Conservation (phyloP, 2,329 filamentous ascomycete genomes). For the Pseudogymnoascus pannorum region DNA sequence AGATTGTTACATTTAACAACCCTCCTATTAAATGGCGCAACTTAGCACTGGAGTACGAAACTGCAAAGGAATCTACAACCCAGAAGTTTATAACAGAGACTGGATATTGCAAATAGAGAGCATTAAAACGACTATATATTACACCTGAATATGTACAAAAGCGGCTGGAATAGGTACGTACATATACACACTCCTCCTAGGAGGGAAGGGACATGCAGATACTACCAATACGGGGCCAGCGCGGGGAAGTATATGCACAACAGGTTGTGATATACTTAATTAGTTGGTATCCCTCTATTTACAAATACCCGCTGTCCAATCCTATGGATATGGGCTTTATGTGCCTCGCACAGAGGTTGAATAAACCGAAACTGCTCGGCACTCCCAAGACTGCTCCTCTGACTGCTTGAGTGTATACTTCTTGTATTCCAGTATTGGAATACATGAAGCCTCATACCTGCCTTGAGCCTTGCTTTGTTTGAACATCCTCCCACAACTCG, state of each 20-base stretch:
- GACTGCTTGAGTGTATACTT: background rate
- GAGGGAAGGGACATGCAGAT: too few species aligned
- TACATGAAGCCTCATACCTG: background rate
- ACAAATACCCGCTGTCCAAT: background rate
- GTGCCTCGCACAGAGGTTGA: background rate
- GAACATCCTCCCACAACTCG: background rate
- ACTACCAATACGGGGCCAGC: background rate
- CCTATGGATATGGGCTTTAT: background rate
- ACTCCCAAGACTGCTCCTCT: background rate
- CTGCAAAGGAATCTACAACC: too few species aligned
- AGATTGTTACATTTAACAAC: too few species aligned
- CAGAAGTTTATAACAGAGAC: too few species aligned
- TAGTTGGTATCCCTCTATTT: background rate
- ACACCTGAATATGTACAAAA: too few species aligned
- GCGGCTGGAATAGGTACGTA: too few species aligned
- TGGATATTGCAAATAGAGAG: too few species aligned
- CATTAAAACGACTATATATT: too few species aligned
- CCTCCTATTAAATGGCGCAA: too few species aligned
- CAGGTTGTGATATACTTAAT: background rate
- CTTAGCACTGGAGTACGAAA: too few species aligned
- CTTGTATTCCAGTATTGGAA: background rate
- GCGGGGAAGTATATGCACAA: background rate
- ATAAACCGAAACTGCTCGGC: background rate
- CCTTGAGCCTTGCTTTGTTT: too few species aligned
- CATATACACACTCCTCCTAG: too few species aligned